Percentiles rank a stretch among this genome's conserved stretches.
phyloP scores from a whole-genome alignment of 495 filamentous ascomycete genomes.

The Penicillium canescens region DNA sequence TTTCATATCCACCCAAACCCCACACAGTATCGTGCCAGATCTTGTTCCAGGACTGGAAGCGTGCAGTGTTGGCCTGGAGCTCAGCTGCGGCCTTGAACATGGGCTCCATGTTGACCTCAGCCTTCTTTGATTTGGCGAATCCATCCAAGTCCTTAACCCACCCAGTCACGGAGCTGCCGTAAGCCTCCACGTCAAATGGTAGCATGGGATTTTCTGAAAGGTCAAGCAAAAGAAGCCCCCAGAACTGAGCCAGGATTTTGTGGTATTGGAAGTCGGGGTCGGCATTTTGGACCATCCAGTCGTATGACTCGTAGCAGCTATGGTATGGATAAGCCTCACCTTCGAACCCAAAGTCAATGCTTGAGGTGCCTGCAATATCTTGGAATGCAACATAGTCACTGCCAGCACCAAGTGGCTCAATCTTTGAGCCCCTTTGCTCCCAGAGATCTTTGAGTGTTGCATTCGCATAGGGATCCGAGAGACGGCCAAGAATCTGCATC shows the following conservation, averaged over 20 bases:
- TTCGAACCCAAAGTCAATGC: slow-evolving; percentile 80
- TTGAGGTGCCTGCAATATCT: slow-evolving; percentile 87
- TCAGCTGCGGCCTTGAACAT: slow-evolving; percentile 61
- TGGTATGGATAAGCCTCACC: slow-evolving; percentile 72
- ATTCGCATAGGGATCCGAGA: slow-evolving; percentile 71
- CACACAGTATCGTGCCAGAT: slow-evolving; percentile 69
- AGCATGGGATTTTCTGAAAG: slow-evolving; percentile 76
- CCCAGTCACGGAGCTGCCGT: slow-evolving; percentile 58
- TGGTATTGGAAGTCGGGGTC: slow-evolving; percentile 87
- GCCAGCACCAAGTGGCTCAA: slow-evolving; percentile 72
- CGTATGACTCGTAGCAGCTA: slow-evolving; percentile 85
- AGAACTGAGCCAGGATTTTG: slow-evolving; percentile 73
- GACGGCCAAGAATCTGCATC: slow-evolving; percentile 68
- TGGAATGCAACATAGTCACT: slow-evolving; percentile 93
- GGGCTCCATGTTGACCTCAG: slow-evolving; percentile 53
- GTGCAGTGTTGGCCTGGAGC: slow-evolving; percentile 56
- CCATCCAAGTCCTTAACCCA: slow-evolving; percentile 68
- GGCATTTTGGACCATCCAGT: slow-evolving; percentile 76
- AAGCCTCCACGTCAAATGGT: slow-evolving; percentile 80
- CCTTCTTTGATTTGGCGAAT: slow-evolving; percentile 59
- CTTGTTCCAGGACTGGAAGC: slow-evolving; percentile 73
- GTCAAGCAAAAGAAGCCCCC: slow-evolving; percentile 81
- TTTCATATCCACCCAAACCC: slow-evolving; percentile 69
- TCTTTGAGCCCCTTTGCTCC: slow-evolving; percentile 59
- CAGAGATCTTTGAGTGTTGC: slow-evolving; percentile 73